A percentile compares a stretch with the other conserved stretches of the same genome.
These are phyloP conservation scores for Ilex aquifolium DNA, from an alignment of 257 asterid genomes.

Conservation along the genomic window DNA sequence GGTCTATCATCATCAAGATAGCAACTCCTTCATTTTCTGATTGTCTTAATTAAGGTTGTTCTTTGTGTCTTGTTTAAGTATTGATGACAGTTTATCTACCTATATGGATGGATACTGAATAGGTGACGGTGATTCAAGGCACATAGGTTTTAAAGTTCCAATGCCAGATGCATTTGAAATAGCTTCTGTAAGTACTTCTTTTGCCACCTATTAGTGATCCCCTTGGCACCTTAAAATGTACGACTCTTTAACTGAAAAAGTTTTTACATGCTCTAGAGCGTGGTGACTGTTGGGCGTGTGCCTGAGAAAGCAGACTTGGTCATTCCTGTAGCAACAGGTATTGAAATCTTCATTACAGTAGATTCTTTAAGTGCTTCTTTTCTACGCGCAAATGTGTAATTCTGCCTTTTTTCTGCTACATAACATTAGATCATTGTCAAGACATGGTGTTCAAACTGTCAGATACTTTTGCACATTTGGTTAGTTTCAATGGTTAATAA, in stretches of 20 bases:
- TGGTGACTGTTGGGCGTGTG: conserved; percentile 63
- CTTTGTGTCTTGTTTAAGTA: not conserved
- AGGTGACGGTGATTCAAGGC: conserved; percentile 84
- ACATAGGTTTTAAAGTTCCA: conserved; percentile 65
- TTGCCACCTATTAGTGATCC: not conserved
- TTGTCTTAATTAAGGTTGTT: too few species aligned
- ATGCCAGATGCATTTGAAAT: conserved; percentile 67
- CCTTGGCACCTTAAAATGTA: not conserved
- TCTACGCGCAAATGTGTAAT: not conserved
- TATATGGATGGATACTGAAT: conserved; percentile 5
- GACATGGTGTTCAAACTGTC: too few species aligned
- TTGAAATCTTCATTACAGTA: not conserved
- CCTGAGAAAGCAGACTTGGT: conserved; percentile 69
- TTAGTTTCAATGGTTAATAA: too few species aligned
- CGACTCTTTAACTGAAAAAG: not conserved
- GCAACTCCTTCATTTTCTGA: not conserved
- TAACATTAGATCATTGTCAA: too few species aligned
- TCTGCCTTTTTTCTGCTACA: too few species aligned
- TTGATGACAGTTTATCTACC: not conserved
- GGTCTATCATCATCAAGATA: not conserved
- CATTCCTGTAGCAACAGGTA: conserved; percentile 88
- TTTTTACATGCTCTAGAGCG: conserved; percentile 31
- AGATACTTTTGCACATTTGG: not conserved
- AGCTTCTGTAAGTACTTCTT: conserved; percentile 48
- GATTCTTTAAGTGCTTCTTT: too few species aligned